Evolutionary conservation across 768 basidiomycete species (phyloP), one percentile per base, ranked within the genome.

Genomic region (Kockovaella imperatae): DNA sequence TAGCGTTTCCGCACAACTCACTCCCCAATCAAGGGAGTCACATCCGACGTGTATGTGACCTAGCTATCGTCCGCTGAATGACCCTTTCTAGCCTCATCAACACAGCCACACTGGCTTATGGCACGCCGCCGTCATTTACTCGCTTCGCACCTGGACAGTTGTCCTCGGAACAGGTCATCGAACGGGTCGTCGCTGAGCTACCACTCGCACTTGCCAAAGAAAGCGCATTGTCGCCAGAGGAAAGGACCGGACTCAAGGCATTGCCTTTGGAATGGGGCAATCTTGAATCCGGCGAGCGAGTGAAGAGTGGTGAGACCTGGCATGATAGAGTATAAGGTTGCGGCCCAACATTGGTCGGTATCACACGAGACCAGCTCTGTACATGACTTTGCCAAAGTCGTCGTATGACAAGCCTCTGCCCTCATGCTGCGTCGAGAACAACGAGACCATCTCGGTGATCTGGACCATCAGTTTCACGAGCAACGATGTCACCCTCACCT

Each of bases 11-110:
- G 86, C 29, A 82, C 83, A 2, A 76, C 75, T 0, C 83, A 83
- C 0, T 87, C 87, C 15, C 81, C 87, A 0, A 77, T 91, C 49
- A 87, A 87, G 67, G 88, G 88, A 0, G 69, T 91, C 2, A 90
- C 87, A 1, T 51, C 62, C 17, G 62, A 64, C 26, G 52, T 69
- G 57, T 66, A 48, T 50, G 56, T 59, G 38, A 4, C n/a, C 14
- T 86, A 86, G 0, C 68, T 89, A 2, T 87, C 86, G 5, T 28
- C 30, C 20, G 36, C 24, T 36, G 18, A 43, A 42, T 35, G 43
- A 47, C 46, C 29, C 8, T 17, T 85, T 1, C 84, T 87, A 84
- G 91, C 13, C 72, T 91, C 43, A 82, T 85, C 24, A 75, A 79
- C 52, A 75, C 79, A 4, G 85, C 86, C 0, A 75, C 81, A 47